A percentile compares a stretch with the other conserved stretches of the same genome.
Evolutionary conservation across 2,329 filamentous ascomycete genomes (phyloP).

Genomic region (Dactylonectria macrodidyma): DNA sequence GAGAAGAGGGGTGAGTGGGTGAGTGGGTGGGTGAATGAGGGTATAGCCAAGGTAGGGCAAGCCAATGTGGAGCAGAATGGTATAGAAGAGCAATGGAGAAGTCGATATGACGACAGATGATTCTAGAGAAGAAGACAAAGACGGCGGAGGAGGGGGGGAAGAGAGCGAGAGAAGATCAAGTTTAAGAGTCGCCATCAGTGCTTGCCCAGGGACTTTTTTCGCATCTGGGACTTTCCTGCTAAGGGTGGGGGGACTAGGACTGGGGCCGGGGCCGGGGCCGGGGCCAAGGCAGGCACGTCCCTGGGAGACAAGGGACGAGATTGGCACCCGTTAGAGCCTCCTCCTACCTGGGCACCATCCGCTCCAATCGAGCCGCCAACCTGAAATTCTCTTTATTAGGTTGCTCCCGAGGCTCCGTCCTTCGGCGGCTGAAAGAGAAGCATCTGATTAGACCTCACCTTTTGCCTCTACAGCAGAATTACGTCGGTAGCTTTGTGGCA

Average conservation of each 20-base stretch:
- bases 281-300: slow-evolving; percentile 2
- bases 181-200: slow-evolving; percentile 14
- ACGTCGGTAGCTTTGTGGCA: too few relatives aligned
- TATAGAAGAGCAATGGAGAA: slow-evolving; percentile 11
- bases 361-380: not conserved
- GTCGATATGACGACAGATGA: slow-evolving; percentile 7
- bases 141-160: not conserved
- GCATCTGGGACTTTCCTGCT: slow-evolving; percentile 25
- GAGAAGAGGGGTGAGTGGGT: not conserved
- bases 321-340: not conserved
- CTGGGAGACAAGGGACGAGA: not conserved
- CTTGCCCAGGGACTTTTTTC: slow-evolving; percentile 20
- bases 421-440: too few relatives aligned
- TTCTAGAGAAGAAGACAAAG: slow-evolving; percentile 9
- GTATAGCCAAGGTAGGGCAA: not conserved
- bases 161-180: slow-evolving; percentile 8
- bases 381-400: not conserved
- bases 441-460: too few relatives aligned
- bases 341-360: not conserved
- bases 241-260: slow-evolving; percentile 8
- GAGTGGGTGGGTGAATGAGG: not conserved
- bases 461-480: too few relatives aligned
- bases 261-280: not conserved
- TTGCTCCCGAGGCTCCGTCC: too few relatives aligned
- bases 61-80: not conserved